Conservation (phyloP, 2,329 filamentous ascomycete species). For the Venturia carpophila region DNA sequence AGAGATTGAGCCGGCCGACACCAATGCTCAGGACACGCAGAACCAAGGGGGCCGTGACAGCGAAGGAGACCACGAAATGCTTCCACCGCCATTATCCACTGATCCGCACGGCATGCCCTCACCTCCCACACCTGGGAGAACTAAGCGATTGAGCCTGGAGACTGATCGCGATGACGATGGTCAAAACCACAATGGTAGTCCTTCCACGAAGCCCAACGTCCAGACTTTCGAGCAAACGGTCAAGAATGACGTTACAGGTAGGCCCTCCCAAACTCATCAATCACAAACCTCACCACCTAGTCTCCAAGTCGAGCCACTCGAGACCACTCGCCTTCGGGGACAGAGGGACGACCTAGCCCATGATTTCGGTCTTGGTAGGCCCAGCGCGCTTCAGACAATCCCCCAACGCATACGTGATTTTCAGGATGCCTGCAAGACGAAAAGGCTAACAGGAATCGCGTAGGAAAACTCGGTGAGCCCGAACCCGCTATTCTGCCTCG, state of each 20-base stretch:
- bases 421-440: background rate
- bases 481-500: background rate
- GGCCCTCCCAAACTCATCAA: background rate
- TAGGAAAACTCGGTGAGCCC: background rate
- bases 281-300: background rate
- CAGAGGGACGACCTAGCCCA: background rate
- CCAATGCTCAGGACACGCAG: background rate
- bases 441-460: background rate
- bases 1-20: background rate
- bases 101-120: background rate
- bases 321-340: background rate
- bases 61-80: background rate
- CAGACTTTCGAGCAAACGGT: background rate
- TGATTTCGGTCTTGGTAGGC: background rate
- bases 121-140: background rate
- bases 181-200: background rate
- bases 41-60: background rate
- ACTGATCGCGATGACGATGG: background rate
- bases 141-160: background rate
- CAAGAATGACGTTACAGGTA: background rate
- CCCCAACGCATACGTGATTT: background rate
- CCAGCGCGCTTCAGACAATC: background rate
- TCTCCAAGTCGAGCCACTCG: background rate
- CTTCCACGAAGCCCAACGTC: background rate
- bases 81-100: background rate